phyloP scores from a whole-genome alignment of 2,329 filamentous ascomycete species.

The Pseudogymnoascus sp. region DNA sequence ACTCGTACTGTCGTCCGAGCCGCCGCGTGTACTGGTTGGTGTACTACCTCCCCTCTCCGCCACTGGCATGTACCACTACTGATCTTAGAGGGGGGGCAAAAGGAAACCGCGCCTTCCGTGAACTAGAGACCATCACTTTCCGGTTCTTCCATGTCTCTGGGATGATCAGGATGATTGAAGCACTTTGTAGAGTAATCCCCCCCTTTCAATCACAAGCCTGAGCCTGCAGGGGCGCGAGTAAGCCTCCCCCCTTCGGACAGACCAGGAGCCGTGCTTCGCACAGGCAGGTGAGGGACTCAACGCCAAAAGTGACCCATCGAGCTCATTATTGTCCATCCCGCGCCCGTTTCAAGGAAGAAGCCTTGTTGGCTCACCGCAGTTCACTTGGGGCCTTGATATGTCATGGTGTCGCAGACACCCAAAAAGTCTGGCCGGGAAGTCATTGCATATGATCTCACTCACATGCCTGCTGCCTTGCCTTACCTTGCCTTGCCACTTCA shows the following conservation, averaged over 20 bases:
- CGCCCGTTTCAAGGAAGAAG: conserved; percentile 6
- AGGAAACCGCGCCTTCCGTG: not conserved
- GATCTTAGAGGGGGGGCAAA: not conserved
- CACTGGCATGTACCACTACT: conserved; percentile 6
- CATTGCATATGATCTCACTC: conserved; percentile 5
- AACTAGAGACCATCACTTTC: conserved; percentile 6
- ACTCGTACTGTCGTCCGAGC: conserved; percentile 5
- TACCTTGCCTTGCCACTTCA: conserved; percentile 6
- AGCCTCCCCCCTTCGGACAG: not conserved
- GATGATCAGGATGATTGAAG: conserved; percentile 8
- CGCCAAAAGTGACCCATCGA: not conserved
- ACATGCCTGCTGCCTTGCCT: conserved; percentile 5
- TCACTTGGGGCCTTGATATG: conserved; percentile 5
- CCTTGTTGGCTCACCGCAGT: conserved; percentile 3
- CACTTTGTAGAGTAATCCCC: not conserved
- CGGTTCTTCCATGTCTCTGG: conserved; percentile 1
- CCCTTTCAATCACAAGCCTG: not conserved
- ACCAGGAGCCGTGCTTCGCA: conserved; percentile 5
- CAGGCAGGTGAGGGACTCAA: not conserved
- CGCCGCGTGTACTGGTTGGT: conserved; percentile 7
- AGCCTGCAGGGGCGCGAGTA: not conserved
- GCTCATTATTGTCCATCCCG: not conserved
- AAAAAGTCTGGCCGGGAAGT: not conserved
- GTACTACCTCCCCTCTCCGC: not conserved
- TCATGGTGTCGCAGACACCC: conserved; percentile 5